Base-by-base conservation (phyloP, 1,284 basidiomycete species). In the Agroathelia rolfsii region DNA sequence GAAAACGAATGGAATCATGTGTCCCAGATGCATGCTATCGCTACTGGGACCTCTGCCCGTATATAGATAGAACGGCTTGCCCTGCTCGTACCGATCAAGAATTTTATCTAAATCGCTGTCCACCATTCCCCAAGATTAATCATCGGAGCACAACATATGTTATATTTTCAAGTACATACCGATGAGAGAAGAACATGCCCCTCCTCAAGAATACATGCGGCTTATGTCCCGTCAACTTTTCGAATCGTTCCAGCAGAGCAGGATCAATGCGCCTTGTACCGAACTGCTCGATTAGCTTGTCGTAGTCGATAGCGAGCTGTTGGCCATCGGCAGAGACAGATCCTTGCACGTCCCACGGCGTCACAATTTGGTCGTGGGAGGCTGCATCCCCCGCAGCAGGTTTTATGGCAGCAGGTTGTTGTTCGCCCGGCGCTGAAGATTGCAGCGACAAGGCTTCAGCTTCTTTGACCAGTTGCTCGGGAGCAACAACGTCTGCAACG, bases 271-370 rank as follows among this genome's bases (percentile, higher is more conserved):
- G 64, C 36, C 78, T 75, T 4, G 95, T 97, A 24, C 95, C 95
- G 50, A 99, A 99, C 52, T 96, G 85, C 49, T 78, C 76, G 37
- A 96, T 70, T 39, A 97, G 73, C 65, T 95, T 97, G 59, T 95
- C 87, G 50, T 99, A 99, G 64, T 99, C 89, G 53, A 94, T 92
- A 20, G 79, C 88, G 30, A 80, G 72, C 50, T 89, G 85, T 51
- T 87, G 82, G 34, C 95, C 95, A 49, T 97, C 89, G 11, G 61
- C 67, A 10, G 89, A 79, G 8, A 94, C 83, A 28, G 81, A 86
- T 28, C 94, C 95, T 49, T 95, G 84, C 5, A 98, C 95, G 45
- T 97, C 92, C 86, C 95, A 99, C 13, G 95, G 95, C 0, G 94
- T 98, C 31, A 99, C 82, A 38, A 89, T 73, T 57, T 98, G 94